Conservation (phyloP, 345 rosid genomes). For the Populus alba region DNA sequence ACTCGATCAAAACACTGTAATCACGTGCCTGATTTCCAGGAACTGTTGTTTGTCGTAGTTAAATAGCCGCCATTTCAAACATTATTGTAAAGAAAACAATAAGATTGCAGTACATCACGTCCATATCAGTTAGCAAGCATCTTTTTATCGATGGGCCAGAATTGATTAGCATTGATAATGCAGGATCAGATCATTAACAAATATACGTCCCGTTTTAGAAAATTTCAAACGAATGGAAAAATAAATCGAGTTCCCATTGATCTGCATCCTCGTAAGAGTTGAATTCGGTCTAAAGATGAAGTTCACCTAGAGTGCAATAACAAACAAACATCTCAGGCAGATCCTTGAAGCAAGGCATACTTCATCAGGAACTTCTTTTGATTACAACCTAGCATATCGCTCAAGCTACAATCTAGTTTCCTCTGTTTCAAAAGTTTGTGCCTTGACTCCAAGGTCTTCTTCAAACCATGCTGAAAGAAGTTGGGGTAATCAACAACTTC, state of each 20-base stretch:
- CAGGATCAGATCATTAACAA: neutral
- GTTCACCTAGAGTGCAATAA: conserved; percentile 15
- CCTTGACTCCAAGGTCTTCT: conserved; percentile 60
- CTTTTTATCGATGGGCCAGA: neutral
- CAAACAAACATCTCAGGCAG: conserved; percentile 28
- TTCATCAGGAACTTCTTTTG: conserved; percentile 51
- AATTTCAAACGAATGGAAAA: neutral
- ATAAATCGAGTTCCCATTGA: conserved; percentile 14
- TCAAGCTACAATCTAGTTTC: conserved; percentile 56
- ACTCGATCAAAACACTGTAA: neutral
- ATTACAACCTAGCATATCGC: conserved; percentile 71
- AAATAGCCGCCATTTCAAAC: neutral
- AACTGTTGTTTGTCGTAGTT: neutral
- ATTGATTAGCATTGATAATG: neutral
- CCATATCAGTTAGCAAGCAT: neutral
- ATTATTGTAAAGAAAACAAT: neutral
- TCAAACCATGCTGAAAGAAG: conserved; percentile 68
- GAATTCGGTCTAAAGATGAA: conserved; percentile 6
- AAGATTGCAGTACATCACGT: neutral
- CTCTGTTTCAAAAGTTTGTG: conserved; percentile 53
- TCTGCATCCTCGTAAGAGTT: conserved; percentile 13
- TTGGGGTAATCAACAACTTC: conserved; percentile 62
- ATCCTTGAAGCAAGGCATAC: conserved; percentile 43
- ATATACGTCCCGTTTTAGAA: neutral
- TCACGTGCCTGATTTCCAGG: neutral